Percentiles rank a stretch among this genome's conserved stretches.
Conservation (phyloP, 805 yeast genomes). For the Saccharomycopsis sp. region DNA sequence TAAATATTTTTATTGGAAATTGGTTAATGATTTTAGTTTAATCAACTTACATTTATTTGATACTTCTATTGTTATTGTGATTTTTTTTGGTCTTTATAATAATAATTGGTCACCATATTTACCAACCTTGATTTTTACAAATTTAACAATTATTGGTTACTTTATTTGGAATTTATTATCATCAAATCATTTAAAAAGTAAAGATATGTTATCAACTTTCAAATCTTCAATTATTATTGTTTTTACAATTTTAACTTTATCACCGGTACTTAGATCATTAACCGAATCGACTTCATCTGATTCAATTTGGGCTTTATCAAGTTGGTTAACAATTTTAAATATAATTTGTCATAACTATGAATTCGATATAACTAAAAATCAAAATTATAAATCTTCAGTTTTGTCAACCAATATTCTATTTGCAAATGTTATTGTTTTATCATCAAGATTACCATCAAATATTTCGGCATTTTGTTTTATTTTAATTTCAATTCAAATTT, state of each 20-base stretch:
- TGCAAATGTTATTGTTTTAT: constrained; percentile 79
- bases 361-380: constrained; percentile 29
- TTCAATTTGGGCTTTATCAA: constrained; percentile 87
- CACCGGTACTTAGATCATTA: constrained; percentile 84
- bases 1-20: constrained; percentile 48
- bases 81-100: constrained; percentile 54
- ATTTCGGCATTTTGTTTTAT: constrained; percentile 77
- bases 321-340: constrained; percentile 66
- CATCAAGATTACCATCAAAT: constrained; percentile 73
- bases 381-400: constrained; percentile 27
- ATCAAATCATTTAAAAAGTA: constrained; percentile 3
- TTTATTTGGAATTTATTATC: constrained; percentile 21
- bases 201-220: constrained; percentile 23
- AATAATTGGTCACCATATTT: constrained; percentile 38
- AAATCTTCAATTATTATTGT: constrained; percentile 64
- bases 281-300: constrained; percentile 87
- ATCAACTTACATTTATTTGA: constrained; percentile 57
- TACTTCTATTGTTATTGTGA: constrained; percentile 50
- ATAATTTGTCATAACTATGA: constrained; percentile 61
- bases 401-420: constrained; percentile 75
- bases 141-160: constrained; percentile 29
- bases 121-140: constrained; percentile 29
- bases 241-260: constrained; percentile 61
- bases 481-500: constrained; percentile 57
- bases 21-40: constrained; percentile 63